phyloP scores from a whole-genome alignment of 2,329 filamentous ascomycete genomes.

The Sclerotinia minor region DNA sequence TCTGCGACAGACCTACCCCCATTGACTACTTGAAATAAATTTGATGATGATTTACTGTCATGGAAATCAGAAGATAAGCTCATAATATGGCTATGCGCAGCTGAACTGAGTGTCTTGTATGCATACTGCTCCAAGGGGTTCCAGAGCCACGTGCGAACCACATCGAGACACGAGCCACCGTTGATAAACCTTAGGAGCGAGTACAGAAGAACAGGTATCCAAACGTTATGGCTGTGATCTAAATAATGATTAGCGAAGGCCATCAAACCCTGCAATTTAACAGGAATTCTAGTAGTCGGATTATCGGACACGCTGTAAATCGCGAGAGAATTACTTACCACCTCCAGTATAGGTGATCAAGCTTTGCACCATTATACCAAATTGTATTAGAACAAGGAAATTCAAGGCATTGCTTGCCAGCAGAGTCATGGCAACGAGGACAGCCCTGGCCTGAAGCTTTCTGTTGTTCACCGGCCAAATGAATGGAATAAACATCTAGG shows the following conservation, averaged over 20 bases:
- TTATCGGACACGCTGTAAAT: neutral
- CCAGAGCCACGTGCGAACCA: constrained; percentile 53
- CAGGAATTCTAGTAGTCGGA: neutral
- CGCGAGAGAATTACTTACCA: constrained; percentile 17
- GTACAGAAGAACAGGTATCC: constrained; percentile 55
- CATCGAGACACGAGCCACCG: constrained; percentile 52
- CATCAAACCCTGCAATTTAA: neutral
- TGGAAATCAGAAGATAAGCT: constrained; percentile 71
- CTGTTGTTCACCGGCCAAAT: constrained; percentile 72
- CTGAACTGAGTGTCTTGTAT: constrained; percentile 57
- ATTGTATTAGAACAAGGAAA: constrained; percentile 75
- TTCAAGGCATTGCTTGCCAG: constrained; percentile 71
- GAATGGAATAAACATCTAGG: constrained; percentile 71
- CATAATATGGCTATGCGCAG: constrained; percentile 68
- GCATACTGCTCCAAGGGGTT: constrained; percentile 57
- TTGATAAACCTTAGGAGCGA: constrained; percentile 50
- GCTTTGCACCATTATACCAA: constrained; percentile 75
- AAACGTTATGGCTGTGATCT: constrained; percentile 48
- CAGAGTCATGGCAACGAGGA: constrained; percentile 66
- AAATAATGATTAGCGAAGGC: constrained; percentile 14
- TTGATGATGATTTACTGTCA: constrained; percentile 62
- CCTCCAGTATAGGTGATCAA: constrained; percentile 51
- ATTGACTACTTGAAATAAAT: constrained; percentile 64
- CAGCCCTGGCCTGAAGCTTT: constrained; percentile 65
- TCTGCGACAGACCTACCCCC: constrained; percentile 61